These are phyloP conservation scores for Trifolium repens DNA, from an alignment of 306 rosid genomes.

Conservation along the genomic window DNA sequence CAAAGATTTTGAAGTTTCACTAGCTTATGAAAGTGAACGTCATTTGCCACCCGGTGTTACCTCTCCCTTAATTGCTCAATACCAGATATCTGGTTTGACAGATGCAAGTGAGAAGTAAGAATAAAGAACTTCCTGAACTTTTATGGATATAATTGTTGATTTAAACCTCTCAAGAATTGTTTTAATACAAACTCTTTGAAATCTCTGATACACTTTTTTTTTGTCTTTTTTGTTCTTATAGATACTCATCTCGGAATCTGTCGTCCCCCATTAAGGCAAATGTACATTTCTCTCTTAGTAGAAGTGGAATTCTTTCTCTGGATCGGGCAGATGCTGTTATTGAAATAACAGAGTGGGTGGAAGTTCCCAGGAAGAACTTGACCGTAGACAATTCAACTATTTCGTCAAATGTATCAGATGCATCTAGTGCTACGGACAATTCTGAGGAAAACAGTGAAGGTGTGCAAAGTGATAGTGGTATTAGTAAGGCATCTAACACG, in stretches of 20 bases:
- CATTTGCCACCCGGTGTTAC: constrained; percentile 83
- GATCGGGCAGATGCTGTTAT: constrained; percentile 94
- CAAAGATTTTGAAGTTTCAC: constrained; percentile 90
- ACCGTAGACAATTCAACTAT: constrained; percentile 80
- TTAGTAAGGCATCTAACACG: constrained; percentile 48
- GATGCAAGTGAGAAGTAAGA: constrained; percentile 87
- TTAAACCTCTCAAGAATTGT: constrained; percentile 29
- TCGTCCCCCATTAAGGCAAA: constrained; percentile 89
- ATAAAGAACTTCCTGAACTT: constrained; percentile 32
- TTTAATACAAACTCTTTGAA: constrained; percentile 27
- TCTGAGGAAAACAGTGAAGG: constrained; percentile 67
- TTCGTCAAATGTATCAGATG: constrained; percentile 61
- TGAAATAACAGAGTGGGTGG: constrained; percentile 95
- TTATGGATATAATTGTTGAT: constrained; percentile 37
- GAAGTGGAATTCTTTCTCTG: constrained; percentile 90
- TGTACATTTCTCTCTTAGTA: constrained; percentile 87
- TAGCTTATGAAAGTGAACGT: constrained; percentile 79
- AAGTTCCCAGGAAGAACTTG: constrained; percentile 76
- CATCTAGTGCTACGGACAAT: constrained; percentile 61
- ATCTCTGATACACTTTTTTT: constrained; percentile 37
- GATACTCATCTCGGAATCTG: constrained; percentile 86
- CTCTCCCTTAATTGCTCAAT: constrained; percentile 68
- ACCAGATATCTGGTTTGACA: constrained; percentile 79
- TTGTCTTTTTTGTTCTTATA: constrained; percentile 41
- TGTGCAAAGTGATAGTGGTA: constrained; percentile 55